These are phyloP conservation scores for Diplodia seriata DNA, from an alignment of 2,329 filamentous ascomycete genomes.

Conservation along the genomic window DNA sequence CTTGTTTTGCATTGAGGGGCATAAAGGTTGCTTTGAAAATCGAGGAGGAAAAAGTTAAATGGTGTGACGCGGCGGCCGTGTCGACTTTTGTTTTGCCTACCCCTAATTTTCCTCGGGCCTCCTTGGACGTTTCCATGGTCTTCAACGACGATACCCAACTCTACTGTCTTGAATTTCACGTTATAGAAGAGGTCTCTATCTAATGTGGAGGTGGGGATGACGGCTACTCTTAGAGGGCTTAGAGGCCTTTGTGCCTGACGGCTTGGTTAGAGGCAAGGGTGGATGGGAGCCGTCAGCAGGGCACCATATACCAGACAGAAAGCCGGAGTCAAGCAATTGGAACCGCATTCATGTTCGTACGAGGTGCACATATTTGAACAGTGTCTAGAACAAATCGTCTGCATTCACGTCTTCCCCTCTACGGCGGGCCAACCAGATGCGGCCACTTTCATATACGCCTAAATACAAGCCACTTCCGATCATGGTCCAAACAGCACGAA, in stretches of 20 bases:
- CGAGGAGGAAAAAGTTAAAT: background rate
- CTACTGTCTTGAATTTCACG: constrained; percentile 20
- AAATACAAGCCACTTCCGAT: constrained; percentile 84
- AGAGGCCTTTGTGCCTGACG: background rate
- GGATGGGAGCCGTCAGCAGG: background rate
- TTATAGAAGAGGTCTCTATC: background rate
- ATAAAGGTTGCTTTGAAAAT: background rate
- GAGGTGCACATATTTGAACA: background rate
- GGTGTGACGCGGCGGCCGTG: constrained; percentile 12
- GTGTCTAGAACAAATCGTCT: constrained; percentile 29
- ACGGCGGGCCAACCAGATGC: constrained; percentile 58
- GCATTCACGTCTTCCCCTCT: constrained; percentile 47
- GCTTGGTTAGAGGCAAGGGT: background rate
- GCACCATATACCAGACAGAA: background rate
- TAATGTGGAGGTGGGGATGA: background rate
- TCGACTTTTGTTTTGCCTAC: background rate
- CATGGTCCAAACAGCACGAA: constrained; percentile 82
- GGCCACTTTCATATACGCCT: constrained; percentile 82
- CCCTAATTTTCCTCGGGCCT: constrained; percentile 3
- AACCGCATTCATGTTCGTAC: background rate
- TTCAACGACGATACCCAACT: constrained; percentile 33
- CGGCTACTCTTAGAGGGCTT: background rate
- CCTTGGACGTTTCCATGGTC: constrained; percentile 22
- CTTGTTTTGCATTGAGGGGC: background rate
- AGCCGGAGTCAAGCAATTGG: constrained; percentile 1